Percentiles rank a stretch among this genome's conserved stretches.
Evolutionary conservation across 805 yeast species (phyloP).

Genomic region (Hanseniaspora lindneri): DNA sequence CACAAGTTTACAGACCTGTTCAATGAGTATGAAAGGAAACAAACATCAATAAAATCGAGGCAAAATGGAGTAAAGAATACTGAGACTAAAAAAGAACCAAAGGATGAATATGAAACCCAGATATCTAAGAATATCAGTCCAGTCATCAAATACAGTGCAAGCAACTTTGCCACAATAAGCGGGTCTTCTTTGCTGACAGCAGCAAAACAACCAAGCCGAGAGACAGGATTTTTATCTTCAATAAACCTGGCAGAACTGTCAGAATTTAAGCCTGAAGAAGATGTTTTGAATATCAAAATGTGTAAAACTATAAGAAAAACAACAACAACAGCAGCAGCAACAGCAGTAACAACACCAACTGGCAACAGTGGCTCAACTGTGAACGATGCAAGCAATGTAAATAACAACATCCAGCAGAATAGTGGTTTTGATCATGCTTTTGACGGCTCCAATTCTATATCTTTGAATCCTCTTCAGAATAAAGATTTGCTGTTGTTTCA

Average conservation of each 20-base stretch:
- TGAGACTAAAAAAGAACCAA: too few species aligned
- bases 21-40: neutral
- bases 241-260: neutral
- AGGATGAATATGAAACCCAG: too few species aligned
- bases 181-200: slow-evolving; percentile 5
- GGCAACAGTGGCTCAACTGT: too few species aligned
- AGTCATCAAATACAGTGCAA: neutral
- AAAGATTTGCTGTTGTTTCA: slow-evolving; percentile 13
- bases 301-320: slow-evolving; percentile 11
- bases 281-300: slow-evolving; percentile 4
- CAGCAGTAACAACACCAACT: too few species aligned
- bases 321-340: neutral
- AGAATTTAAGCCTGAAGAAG: neutral
- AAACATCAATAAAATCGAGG: neutral
- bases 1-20: neutral
- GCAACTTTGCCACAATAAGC: slow-evolving; percentile 1
- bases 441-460: neutral
- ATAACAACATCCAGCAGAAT: too few species aligned
- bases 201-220: slow-evolving; percentile 5
- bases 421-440: too few species aligned
- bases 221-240: slow-evolving; percentile 7
- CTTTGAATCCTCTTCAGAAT: slow-evolving; percentile 1
- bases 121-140: too few species aligned
- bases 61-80: too few species aligned
- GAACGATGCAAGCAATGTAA: too few species aligned